These are phyloP conservation scores for Aspergillus sergii DNA, from an alignment of 2,329 filamentous ascomycete genomes.

Conservation along the genomic window DNA sequence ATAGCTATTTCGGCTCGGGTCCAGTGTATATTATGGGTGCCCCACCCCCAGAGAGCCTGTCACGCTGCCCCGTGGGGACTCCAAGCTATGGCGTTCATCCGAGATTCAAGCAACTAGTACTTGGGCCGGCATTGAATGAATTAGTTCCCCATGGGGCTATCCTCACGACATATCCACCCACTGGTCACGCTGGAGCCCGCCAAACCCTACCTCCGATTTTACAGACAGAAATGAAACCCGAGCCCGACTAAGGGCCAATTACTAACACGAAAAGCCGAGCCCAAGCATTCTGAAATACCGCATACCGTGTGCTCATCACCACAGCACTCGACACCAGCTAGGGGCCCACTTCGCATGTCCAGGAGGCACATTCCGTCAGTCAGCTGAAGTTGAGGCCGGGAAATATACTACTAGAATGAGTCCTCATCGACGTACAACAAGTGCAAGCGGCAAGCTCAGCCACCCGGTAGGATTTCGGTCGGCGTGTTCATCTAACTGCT, in stretches of 20 bases:
- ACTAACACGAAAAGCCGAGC: background rate
- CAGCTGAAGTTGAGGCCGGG: background rate
- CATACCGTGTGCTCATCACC: background rate
- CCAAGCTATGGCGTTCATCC: background rate
- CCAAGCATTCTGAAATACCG: background rate
- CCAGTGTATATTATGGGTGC: background rate
- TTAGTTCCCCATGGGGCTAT: background rate
- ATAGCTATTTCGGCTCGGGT: background rate
- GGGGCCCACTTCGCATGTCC: background rate
- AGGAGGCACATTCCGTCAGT: background rate
- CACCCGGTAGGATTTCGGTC: background rate
- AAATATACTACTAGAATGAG: background rate
- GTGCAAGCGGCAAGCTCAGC: background rate
- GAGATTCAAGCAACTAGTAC: background rate
- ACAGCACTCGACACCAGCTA: too few relatives aligned
- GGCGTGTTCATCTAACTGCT: background rate
- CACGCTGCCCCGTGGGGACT: background rate
- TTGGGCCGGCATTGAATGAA: background rate
- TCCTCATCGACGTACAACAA: background rate
- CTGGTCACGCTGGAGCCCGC: background rate
- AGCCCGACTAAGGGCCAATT: background rate
- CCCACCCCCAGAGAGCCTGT: too few relatives aligned
- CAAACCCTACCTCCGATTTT: background rate
- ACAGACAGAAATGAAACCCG: background rate
- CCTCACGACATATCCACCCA: background rate